Evolutionary conservation across 2,329 filamentous ascomycete species (phyloP).

Genomic region (Emmonsiellopsis sp.): DNA sequence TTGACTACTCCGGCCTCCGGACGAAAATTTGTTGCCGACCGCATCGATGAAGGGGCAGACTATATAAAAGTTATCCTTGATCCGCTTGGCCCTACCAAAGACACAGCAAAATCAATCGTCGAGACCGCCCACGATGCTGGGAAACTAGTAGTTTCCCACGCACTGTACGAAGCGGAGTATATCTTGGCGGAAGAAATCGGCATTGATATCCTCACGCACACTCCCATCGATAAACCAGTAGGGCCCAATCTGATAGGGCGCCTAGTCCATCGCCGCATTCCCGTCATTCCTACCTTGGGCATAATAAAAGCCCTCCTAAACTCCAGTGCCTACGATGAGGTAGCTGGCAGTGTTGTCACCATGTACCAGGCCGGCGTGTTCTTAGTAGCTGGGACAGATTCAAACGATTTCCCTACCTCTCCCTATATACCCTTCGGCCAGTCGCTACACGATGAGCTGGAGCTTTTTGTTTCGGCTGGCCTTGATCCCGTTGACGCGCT

Average conservation of each 20-base stretch:
- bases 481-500: not conserved
- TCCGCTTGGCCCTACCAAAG: slow-evolving; percentile 11
- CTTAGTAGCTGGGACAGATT: not conserved
- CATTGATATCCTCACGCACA: not conserved
- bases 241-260: not conserved
- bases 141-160: slow-evolving; percentile 10
- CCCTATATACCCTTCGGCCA: not conserved
- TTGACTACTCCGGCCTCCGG: not conserved
- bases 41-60: slow-evolving; percentile 11
- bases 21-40: slow-evolving; percentile 7
- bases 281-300: not conserved
- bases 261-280: not conserved
- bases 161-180: not conserved
- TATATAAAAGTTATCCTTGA: slow-evolving; percentile 15
- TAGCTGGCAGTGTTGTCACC: not conserved
- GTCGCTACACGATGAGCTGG: not conserved
- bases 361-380: not conserved
- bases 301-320: not conserved
- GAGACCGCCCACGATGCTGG: slow-evolving; percentile 5
- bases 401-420: not conserved
- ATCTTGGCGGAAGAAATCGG: not conserved
- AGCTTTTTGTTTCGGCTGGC: not conserved
- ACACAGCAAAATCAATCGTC: slow-evolving; percentile 10
- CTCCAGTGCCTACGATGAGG: not conserved
- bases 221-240: not conserved